phyloP scores from a whole-genome alignment of 768 basidiomycete species.

The Cystobasidium ongulense region DNA sequence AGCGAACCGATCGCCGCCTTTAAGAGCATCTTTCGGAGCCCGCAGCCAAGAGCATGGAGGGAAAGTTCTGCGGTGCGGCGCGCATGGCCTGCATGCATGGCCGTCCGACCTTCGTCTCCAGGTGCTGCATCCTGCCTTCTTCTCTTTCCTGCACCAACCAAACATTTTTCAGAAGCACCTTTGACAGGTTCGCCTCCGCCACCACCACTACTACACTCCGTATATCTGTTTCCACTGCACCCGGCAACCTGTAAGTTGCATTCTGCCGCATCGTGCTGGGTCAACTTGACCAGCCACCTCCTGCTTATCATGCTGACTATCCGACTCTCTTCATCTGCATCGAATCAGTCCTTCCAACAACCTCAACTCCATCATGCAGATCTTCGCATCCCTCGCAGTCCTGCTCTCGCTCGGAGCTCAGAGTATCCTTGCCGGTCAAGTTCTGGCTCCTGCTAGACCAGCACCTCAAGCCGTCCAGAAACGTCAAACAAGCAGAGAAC shows the following conservation, averaged over 20 bases:
- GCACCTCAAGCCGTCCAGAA: not conserved
- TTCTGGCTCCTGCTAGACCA: not conserved
- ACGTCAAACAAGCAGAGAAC: slow-evolving; percentile 20
- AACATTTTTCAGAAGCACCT: not conserved
- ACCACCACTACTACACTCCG: not conserved
- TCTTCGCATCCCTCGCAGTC: slow-evolving; percentile 18
- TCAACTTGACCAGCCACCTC: not conserved
- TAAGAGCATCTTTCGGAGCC: not conserved
- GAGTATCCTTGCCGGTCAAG: not conserved
- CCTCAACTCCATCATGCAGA: slow-evolving; percentile 9
- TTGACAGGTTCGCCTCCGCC: not conserved
- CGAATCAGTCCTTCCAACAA: not conserved
- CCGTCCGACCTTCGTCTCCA: not conserved
- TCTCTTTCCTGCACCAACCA: not conserved
- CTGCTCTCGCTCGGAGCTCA: not conserved
- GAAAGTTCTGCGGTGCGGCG: not conserved
- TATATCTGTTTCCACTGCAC: not conserved
- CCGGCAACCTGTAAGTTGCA: not conserved
- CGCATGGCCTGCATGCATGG: not conserved
- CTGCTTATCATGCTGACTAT: not conserved
- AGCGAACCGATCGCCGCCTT: not conserved
- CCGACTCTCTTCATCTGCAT: not conserved
- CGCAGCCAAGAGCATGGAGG: not conserved
- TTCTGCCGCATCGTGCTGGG: not conserved
- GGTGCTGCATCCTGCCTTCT: not conserved